Evolutionary conservation across 78 protist genomes (phyloP).

Genomic region (Polysphondylium violaceum): DNA sequence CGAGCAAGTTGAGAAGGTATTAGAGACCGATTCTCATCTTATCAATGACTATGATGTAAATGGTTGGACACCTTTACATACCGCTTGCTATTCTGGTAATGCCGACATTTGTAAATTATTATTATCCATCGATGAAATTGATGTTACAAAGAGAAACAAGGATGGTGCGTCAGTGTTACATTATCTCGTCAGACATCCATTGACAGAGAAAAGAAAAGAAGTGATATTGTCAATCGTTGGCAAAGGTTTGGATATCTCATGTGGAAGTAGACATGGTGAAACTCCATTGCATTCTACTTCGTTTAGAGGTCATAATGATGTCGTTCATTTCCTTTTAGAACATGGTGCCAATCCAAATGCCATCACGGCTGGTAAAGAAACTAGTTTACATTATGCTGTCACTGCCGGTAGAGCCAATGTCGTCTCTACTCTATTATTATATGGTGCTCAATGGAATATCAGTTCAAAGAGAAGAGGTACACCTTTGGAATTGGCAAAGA

Average conservation of each 20-base stretch:
- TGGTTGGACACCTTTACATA: conserved; percentile 74
- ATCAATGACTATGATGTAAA: conserved; percentile 38
- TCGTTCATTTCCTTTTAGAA: conserved; percentile 22
- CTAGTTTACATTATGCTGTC: conserved; percentile 68
- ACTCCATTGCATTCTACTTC: conserved; percentile 75
- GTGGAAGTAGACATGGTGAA: conserved; percentile 45
- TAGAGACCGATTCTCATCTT: neutral
- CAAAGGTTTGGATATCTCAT: conserved; percentile 41
- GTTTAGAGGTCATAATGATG: conserved; percentile 66
- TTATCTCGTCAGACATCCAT: conserved; percentile 62
- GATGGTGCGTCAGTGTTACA: conserved; percentile 71
- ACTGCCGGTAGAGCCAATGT: conserved; percentile 22
- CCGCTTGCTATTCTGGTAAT: conserved; percentile 45
- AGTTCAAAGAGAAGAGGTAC: conserved; percentile 72
- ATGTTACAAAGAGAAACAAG: conserved; percentile 41
- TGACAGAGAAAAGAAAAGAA: conserved; percentile 68
- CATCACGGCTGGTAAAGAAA: conserved; percentile 49
- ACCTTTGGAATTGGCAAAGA: conserved; percentile 44
- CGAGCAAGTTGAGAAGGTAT: conserved; percentile 26
- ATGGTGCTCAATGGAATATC: conserved; percentile 37
- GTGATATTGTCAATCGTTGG: conserved; percentile 1
- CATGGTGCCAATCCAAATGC: conserved; percentile 62
- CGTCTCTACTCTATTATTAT: conserved; percentile 14
- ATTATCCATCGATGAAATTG: conserved; percentile 8
- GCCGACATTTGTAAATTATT: conserved; percentile 54